Conservation (phyloP, 371 early-diverging fungal species). For the Entomophthora muscae region DNA sequence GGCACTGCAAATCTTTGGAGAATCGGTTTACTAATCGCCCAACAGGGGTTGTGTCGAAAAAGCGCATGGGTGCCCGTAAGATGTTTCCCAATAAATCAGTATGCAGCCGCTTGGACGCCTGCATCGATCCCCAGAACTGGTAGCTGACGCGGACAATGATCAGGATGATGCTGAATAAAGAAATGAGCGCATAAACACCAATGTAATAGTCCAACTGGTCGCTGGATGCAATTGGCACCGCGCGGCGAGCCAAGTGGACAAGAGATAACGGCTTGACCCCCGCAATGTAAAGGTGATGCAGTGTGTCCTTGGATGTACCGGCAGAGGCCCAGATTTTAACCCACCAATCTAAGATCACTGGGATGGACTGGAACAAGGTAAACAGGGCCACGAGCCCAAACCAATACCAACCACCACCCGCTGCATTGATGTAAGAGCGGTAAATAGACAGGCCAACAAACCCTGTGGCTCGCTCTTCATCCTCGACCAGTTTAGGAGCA, state of each 20-base stretch:
- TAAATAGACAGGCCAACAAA: slow-evolving; percentile 39
- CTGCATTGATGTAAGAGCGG: slow-evolving; percentile 34
- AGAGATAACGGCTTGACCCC: neutral
- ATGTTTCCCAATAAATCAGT: slow-evolving; percentile 27
- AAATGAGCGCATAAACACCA: slow-evolving; percentile 9
- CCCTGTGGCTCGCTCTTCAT: slow-evolving; percentile 45
- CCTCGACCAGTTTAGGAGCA: slow-evolving; percentile 33
- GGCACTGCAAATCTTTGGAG: slow-evolving; percentile 51
- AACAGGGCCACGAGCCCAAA: slow-evolving; percentile 24
- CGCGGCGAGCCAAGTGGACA: neutral
- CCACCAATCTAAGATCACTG: slow-evolving; percentile 22
- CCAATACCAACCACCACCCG: slow-evolving; percentile 41
- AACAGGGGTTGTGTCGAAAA: slow-evolving; percentile 78
- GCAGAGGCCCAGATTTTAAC: slow-evolving; percentile 10
- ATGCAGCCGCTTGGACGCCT: slow-evolving; percentile 26
- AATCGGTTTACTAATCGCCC: slow-evolving; percentile 68
- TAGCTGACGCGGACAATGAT: neutral
- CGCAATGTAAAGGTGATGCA: neutral
- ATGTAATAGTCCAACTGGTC: slow-evolving; percentile 12
- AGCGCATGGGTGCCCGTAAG: slow-evolving; percentile 44
- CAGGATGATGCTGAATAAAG: neutral
- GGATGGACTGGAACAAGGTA: slow-evolving; percentile 23
- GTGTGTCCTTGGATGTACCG: neutral
- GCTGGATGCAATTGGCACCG: neutral
- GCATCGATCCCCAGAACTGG: slow-evolving; percentile 22